phyloP scores from a whole-genome alignment of 257 asterid genomes.

The Ophiorrhiza pumila region DNA sequence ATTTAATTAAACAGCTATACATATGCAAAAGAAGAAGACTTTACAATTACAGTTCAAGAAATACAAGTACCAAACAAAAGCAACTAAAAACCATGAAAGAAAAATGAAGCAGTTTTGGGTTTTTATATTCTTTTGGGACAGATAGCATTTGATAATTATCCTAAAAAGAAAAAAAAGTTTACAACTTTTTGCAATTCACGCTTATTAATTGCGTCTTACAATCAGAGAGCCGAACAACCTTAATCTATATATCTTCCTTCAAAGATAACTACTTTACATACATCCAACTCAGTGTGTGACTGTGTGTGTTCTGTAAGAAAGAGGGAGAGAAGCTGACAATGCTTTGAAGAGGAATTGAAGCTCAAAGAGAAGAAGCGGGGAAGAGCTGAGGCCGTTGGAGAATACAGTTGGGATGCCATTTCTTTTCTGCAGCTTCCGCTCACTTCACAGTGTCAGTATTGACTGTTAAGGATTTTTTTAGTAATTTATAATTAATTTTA shows the following conservation, averaged over 20 bases:
- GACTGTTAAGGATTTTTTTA: slow-evolving; percentile 1
- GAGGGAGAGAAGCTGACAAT: slow-evolving; percentile 30
- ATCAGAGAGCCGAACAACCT: no score
- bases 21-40: slow-evolving; percentile 2
- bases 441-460: neutral
- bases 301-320: slow-evolving; percentile 5
- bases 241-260: no score
- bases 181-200: no score
- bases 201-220: no score
- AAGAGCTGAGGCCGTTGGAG: slow-evolving; percentile 43
- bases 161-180: no score
- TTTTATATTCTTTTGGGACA: no score
- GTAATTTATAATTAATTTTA: neutral
- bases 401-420: slow-evolving; percentile 71
- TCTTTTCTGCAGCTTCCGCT: slow-evolving; percentile 11
- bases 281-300: neutral
- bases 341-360: slow-evolving; percentile 35
- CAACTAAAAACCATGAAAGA: no score
- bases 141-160: no score
- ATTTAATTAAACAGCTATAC: slow-evolving; percentile 3
- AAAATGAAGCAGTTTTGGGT: no score
- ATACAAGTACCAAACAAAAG: neutral
- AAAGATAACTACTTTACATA: no score
- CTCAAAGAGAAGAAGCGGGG: slow-evolving; percentile 36
- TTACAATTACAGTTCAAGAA: slow-evolving; percentile 1